These are phyloP conservation scores for Chaetomium strumarium DNA, from an alignment of 2,329 filamentous ascomycete species.

Conservation along the genomic window DNA sequence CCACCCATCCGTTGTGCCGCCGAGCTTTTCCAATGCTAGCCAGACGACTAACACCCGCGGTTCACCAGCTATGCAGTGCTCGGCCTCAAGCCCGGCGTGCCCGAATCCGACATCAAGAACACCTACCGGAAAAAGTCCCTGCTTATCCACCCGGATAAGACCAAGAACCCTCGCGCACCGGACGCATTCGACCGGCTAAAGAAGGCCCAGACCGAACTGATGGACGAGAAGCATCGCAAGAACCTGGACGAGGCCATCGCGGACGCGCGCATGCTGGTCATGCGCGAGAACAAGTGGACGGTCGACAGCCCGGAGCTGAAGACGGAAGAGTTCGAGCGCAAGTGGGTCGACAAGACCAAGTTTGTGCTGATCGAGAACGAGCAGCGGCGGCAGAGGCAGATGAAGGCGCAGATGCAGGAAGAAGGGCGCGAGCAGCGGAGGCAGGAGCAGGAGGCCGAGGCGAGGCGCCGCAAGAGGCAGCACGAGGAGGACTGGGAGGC, in stretches of 20 bases:
- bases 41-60: conserved; percentile 1
- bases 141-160: conserved; percentile 98
- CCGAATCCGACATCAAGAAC: conserved; percentile 92
- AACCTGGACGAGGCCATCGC: conserved; percentile 91
- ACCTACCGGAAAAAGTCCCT: conserved; percentile 97
- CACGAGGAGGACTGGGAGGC: conserved; percentile 95
- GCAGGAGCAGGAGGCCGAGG: conserved; percentile 77
- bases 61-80: conserved; percentile 74
- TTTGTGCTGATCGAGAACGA: conserved; percentile 92
- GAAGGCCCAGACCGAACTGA: conserved; percentile 83
- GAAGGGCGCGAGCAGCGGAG: conserved; percentile 84
- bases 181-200: conserved; percentile 96
- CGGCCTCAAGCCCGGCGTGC: conserved; percentile 89
- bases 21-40: background rate
- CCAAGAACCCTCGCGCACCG: conserved; percentile 79
- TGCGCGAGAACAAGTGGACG: conserved; percentile 90
- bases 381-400: conserved; percentile 71
- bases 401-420: conserved; percentile 94
- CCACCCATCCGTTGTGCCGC: too few relatives aligned
- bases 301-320: conserved; percentile 82
- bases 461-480: conserved; percentile 78
- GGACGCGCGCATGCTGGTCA: conserved; percentile 89
- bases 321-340: conserved; percentile 72
- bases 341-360: conserved; percentile 87
- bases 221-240: conserved; percentile 88